These are phyloP conservation scores for Picea abies DNA, from an alignment of 83 land plant species.

Conservation along the genomic window DNA sequence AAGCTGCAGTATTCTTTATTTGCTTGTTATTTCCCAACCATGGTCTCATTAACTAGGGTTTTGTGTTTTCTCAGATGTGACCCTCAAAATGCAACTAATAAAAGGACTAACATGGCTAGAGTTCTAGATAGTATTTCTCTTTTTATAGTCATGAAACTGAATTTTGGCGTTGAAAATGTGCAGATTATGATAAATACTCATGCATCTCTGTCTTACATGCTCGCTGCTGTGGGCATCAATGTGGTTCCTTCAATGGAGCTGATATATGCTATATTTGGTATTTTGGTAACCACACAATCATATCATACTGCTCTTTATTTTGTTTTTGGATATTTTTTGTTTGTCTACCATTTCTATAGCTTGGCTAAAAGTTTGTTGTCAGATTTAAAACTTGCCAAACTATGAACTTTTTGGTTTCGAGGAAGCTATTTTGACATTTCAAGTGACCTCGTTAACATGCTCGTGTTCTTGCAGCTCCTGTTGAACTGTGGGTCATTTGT, in stretches of 20 bases:
- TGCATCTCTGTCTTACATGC: slow-evolving; percentile 71
- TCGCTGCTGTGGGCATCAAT: slow-evolving; percentile 69
- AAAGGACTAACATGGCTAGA: background rate
- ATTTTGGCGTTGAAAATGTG: slow-evolving; percentile 12
- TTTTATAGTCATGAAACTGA: background rate
- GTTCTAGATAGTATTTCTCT: background rate
- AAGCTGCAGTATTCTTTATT: background rate
- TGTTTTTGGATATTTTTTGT: slow-evolving; percentile 7
- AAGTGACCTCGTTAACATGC: background rate
- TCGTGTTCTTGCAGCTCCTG: slow-evolving; percentile 47
- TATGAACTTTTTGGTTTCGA: background rate
- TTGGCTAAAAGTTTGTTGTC: background rate
- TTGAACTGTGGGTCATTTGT: slow-evolving; percentile 83
- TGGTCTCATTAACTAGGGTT: background rate
- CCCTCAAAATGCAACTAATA: background rate
- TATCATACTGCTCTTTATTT: background rate
- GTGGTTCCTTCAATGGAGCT: slow-evolving; percentile 74
- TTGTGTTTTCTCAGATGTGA: background rate
- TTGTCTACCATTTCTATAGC: background rate
- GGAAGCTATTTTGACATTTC: background rate
- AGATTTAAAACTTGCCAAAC: background rate
- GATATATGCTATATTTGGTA: slow-evolving; percentile 76
- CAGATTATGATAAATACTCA: slow-evolving; percentile 92
- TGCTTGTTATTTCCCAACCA: background rate
- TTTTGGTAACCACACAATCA: slow-evolving; percentile 47